Conservation (phyloP, 2,329 filamentous ascomycete species). For the Aspergillus ruber region DNA sequence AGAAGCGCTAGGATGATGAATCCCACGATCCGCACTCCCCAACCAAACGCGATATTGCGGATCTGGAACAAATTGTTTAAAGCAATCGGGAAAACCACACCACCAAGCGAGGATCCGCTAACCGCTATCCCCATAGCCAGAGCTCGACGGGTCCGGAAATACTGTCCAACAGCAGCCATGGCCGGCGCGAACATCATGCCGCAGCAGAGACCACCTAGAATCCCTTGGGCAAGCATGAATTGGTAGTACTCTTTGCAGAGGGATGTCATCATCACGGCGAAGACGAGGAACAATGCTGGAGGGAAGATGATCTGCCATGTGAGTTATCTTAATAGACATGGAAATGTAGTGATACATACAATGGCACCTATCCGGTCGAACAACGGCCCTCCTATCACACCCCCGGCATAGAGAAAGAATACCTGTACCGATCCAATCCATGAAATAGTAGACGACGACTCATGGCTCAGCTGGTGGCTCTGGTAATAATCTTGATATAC, state of each 20-base stretch:
- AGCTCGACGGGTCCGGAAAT: conserved; percentile 42
- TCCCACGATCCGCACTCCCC: conserved; percentile 48
- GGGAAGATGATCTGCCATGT: conserved; percentile 10
- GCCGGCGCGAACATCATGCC: conserved; percentile 40
- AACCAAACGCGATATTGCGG: conserved; percentile 36
- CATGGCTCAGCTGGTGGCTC: conserved; percentile 32
- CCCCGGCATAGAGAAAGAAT: conserved; percentile 17
- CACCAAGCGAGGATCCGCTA: background rate
- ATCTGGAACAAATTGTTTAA: background rate
- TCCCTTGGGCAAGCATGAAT: conserved; percentile 30
- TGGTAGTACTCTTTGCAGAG: conserved; percentile 50
- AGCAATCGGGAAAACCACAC: background rate
- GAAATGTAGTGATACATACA: conserved; percentile 5
- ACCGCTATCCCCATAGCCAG: conserved; percentile 39
- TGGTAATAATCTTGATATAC: conserved; percentile 45
- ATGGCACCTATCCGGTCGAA: conserved; percentile 18
- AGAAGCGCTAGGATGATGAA: conserved; percentile 46
- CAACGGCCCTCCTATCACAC: conserved; percentile 16
- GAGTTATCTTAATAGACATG: no score
- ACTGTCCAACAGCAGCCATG: conserved; percentile 40
- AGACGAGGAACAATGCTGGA: conserved; percentile 33
- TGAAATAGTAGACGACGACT: conserved; percentile 35
- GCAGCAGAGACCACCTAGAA: conserved; percentile 14
- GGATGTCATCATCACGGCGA: conserved; percentile 59
- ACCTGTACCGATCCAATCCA: conserved; percentile 42